phyloP scores from a whole-genome alignment of 805 yeast genomes.

The Suhomyces vadensis region DNA sequence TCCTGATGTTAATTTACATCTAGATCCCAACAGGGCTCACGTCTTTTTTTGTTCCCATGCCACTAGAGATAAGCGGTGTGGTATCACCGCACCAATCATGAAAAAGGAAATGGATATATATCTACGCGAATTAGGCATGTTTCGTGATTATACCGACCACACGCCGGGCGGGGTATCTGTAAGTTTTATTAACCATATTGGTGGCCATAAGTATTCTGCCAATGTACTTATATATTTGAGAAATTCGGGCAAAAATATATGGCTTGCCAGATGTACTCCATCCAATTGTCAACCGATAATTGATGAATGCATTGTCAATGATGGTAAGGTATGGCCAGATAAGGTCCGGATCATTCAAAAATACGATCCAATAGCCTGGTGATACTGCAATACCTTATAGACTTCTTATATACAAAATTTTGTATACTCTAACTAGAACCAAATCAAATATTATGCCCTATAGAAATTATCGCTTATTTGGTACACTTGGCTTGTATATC shows the following conservation, averaged over 20 bases:
- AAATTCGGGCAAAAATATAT: constrained; percentile 67
- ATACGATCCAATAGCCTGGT: constrained; percentile 57
- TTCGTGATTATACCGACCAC: constrained; percentile 75
- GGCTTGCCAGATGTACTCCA: constrained; percentile 89
- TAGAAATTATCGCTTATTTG: no score
- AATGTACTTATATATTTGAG: constrained; percentile 76
- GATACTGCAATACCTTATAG: constrained; percentile 2
- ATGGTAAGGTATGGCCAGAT: constrained; percentile 71
- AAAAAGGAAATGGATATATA: constrained; percentile 73
- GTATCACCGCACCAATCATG: constrained; percentile 89
- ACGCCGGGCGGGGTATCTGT: constrained; percentile 76
- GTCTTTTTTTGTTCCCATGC: constrained; percentile 85
- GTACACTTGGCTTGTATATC: no score
- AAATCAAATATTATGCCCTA: no score
- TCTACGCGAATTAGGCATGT: constrained; percentile 67
- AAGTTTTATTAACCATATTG: constrained; percentile 78
- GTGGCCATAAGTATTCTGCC: constrained; percentile 95
- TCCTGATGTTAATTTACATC: constrained; percentile 35
- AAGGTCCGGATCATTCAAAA: constrained; percentile 61
- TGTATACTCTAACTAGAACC: no score
- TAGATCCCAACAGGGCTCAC: constrained; percentile 40
- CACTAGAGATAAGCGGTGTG: constrained; percentile 91
- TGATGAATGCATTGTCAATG: constrained; percentile 70
- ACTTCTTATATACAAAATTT: no score
- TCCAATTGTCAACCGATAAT: constrained; percentile 70